A percentile compares a stretch with the other conserved stretches of the same genome.
Conservation (phyloP, 2,329 filamentous ascomycete genomes). For the Waltergamsia citrina region DNA sequence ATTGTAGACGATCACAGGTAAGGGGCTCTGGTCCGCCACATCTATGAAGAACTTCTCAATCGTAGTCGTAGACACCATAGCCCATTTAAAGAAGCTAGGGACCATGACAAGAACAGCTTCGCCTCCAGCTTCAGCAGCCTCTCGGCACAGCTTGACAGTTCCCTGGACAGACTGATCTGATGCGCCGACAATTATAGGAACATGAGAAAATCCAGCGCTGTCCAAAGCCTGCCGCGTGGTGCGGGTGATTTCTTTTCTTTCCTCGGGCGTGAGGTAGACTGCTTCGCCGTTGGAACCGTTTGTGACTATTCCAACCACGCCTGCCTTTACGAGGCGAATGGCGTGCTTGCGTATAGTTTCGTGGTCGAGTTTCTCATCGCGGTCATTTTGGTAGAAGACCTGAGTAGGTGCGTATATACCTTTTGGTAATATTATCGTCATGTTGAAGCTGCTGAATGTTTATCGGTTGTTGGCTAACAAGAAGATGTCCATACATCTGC, state of each 20-base stretch:
- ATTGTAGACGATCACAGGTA: constrained; percentile 13
- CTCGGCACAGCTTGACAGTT: constrained; percentile 7
- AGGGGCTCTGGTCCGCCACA: constrained; percentile 9
- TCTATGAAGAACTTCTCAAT: constrained; percentile 8
- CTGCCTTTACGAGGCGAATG: constrained; percentile 53
- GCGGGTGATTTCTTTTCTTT: constrained; percentile 7
- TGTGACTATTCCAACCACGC: constrained; percentile 57
- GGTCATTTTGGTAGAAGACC: constrained; percentile 51
- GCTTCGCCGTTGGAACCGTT: constrained; percentile 65
- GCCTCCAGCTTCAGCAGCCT: constrained; percentile 7
- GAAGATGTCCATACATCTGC: no score
- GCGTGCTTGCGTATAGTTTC: constrained; percentile 45
- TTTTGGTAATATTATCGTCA: constrained; percentile 28
- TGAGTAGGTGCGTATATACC: constrained; percentile 60
- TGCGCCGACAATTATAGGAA: constrained; percentile 8
- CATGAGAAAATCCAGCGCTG: constrained; percentile 48
- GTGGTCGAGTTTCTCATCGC: constrained; percentile 54
- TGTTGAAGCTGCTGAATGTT: no score
- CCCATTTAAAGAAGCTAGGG: constrained; percentile 12
- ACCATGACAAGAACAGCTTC: constrained; percentile 10
- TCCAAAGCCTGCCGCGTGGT: constrained; percentile 31
- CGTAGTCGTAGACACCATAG: constrained; percentile 5
- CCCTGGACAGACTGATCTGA: constrained; percentile 10
- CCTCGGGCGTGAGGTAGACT: constrained; percentile 33
- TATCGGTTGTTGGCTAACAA: no score